Evolutionary conservation across 179 eudicot genomes (phyloP), one percentile per base, ranked within the genome.

Genomic region (Silene noctiflora): DNA sequence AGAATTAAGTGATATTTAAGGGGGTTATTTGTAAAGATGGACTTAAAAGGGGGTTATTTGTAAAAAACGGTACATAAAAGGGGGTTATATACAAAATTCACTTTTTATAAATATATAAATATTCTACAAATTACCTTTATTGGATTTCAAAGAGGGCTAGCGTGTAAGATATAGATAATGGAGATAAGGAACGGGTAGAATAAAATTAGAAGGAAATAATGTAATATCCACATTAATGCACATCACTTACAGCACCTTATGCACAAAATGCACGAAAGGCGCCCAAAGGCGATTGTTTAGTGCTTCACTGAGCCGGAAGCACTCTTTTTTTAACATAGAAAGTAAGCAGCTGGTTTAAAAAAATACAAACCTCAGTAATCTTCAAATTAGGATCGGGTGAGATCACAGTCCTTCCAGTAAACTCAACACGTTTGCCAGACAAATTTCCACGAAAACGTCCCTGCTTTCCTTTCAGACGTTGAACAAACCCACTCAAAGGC

Each of bases 371-470:
- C 99, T 96, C 94, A 51, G 96, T 91, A 65, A 96, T 93, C 80
- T 96, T 93, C 82, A 96, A 82, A 83, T 93, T 96, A 71, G 99
- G 98, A 81, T 93, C 99, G 25, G 98, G 98, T 27, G 99, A 95
- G 75, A 93, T 96, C 48, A 96, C 98, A 56, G 99, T 95, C 70
- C 99, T 84, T 60, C 99, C 99, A 53, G 99, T 95, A 79, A 84
- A 96, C 75, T 96, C 97, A 80, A 93, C 99, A 84, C 99, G 99
- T 87, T 96, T 95, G 48, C 99, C 99, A 31, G 96, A 93, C 73
- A 96, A 81, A 79, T 96, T 96, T 51, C 89, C 91, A 61, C 99
- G 98, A 73, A 96, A 96, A n/a, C 99, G 90, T 59, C 99, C 99
- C 82, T 93, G 96, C 82, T 96, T 93, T 71, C 99, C 99, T 82